Evolutionary conservation across 2,329 filamentous ascomycete species (phyloP), one percentile per base, ranked within the genome.

Genomic region (Penicillium sp.): DNA sequence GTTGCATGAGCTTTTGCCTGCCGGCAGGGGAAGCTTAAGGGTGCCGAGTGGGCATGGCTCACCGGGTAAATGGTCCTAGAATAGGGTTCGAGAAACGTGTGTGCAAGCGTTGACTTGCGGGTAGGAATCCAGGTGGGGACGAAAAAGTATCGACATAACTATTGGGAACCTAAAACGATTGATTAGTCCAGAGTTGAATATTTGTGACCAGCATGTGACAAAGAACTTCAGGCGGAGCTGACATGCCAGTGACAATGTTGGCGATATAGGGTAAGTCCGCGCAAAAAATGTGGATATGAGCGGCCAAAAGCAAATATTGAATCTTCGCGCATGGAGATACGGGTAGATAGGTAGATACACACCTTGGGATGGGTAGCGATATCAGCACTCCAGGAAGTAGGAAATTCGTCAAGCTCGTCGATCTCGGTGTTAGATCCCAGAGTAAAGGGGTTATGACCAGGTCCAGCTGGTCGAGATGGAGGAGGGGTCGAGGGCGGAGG

Each of bases 101-200:
- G 48, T 47, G 61, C 47, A 58, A 53, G 42, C 49, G 46, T 55
- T 59, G 55, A 53, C 53, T 46, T 44, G 50, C 39, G 38, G n/a
- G 39, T 57, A 45, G 34, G 41, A 53, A 38, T 63, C 48, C 48
- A 55, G 51, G 19, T 40, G 39, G 46, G 7, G 54, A 51, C 26
- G 30, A 16, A 39, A 48, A 38, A 43, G 49, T 47, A 46, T 57
- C 57, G 58, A 44, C 62, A 64, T 64, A 59, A 60, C 61, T 64
- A 27, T 57, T 56, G 46, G 23, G 36, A 19, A 23, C 47, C 62
- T 64, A 42, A 40, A n/a, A 18, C 16, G 6, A 36, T 3, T 3
- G 13, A 47, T 56, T 16, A 62, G 56, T 53, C 34, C 40, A n/a
- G 29, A 40, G 11, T 34, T 35, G 13, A 18, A 27, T n/a, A 9